These are phyloP conservation scores for Exidia glandulosa DNA, from an alignment of 768 basidiomycete genomes.

Conservation along the genomic window DNA sequence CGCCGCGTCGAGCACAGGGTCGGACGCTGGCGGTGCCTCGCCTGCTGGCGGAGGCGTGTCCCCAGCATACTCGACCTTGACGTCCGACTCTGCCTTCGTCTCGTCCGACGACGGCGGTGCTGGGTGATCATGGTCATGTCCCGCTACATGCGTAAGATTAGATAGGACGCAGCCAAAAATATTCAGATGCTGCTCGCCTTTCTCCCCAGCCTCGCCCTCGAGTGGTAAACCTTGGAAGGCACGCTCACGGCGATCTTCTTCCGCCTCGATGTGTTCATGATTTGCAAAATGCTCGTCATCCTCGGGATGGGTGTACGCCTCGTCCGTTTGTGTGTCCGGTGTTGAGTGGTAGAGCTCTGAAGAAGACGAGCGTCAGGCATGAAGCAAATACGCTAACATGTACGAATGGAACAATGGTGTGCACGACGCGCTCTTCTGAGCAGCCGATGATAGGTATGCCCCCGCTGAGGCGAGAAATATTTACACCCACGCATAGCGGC, in stretches of 20 bases:
- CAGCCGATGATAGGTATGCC: background rate
- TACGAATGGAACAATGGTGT: too few relatives aligned
- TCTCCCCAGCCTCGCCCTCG: conserved; percentile 40
- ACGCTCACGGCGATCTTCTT: conserved; percentile 79
- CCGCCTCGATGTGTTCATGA: conserved; percentile 73
- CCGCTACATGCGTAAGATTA: too few relatives aligned
- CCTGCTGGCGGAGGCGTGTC: conserved; percentile 7
- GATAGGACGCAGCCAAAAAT: too few relatives aligned
- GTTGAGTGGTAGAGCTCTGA: conserved; percentile 87
- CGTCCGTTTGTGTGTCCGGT: conserved; percentile 95
- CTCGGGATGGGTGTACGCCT: conserved; percentile 88
- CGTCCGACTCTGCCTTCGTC: conserved; percentile 5
- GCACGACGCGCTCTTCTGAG: too few relatives aligned
- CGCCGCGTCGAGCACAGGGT: too few relatives aligned
- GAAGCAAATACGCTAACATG: background rate
- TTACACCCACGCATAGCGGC: too few relatives aligned
- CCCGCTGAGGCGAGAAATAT: too few relatives aligned
- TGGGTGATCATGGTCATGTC: conserved; percentile 20
- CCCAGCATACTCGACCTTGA: conserved; percentile 9
- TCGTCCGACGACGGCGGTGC: conserved; percentile 26
- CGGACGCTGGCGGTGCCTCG: too few relatives aligned
- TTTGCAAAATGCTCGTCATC: conserved; percentile 86
- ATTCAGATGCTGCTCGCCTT: background rate
- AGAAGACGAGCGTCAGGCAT: background rate
- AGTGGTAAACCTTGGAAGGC: conserved; percentile 72